Percentiles rank a stretch among this genome's conserved stretches.
phyloP scores from a whole-genome alignment of 1,139 yeast genomes.

The Arxiozyma slooffiae region DNA sequence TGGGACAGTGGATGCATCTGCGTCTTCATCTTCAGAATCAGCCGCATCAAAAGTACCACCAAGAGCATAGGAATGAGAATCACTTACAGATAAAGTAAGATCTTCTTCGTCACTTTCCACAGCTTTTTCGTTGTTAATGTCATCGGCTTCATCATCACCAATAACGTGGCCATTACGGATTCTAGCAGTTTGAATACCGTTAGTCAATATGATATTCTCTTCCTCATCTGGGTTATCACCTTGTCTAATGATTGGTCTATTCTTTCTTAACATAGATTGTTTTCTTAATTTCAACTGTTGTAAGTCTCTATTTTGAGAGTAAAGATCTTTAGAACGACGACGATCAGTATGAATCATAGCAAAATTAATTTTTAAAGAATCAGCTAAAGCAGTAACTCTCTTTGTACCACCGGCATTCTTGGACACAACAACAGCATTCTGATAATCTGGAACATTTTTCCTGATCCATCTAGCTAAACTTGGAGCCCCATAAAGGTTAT shows the following conservation, averaged over 20 bases:
- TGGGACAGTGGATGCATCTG: slow-evolving; percentile 57
- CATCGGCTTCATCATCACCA: slow-evolving; percentile 88
- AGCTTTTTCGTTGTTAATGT: slow-evolving; percentile 44
- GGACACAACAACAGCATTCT: slow-evolving; percentile 75
- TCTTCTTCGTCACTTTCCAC: slow-evolving; percentile 31
- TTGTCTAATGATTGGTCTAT: slow-evolving; percentile 31
- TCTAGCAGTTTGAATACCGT: slow-evolving; percentile 91
- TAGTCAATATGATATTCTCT: slow-evolving; percentile 56
- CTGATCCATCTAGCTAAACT: slow-evolving; percentile 94
- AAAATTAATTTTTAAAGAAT: slow-evolving; percentile 84
- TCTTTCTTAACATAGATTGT: slow-evolving; percentile 32
- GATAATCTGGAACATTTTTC: slow-evolving; percentile 76
- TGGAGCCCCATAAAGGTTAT: slow-evolving; percentile 92
- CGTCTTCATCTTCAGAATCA: slow-evolving; percentile 72
- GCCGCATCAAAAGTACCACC: slow-evolving; percentile 81
- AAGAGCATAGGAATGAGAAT: slow-evolving; percentile 40
- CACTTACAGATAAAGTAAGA: slow-evolving; percentile 21
- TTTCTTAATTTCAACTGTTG: slow-evolving; percentile 31
- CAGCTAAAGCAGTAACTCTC: slow-evolving; percentile 94
- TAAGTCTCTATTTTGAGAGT: slow-evolving; percentile 33
- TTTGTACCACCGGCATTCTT: slow-evolving; percentile 99
- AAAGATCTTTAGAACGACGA: slow-evolving; percentile 74
- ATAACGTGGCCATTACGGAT: slow-evolving; percentile 96
- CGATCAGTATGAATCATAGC: slow-evolving; percentile 99
- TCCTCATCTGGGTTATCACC: slow-evolving; percentile 49